phyloP scores from a whole-genome alignment of 805 yeast genomes.

The Candida ponderosae region DNA sequence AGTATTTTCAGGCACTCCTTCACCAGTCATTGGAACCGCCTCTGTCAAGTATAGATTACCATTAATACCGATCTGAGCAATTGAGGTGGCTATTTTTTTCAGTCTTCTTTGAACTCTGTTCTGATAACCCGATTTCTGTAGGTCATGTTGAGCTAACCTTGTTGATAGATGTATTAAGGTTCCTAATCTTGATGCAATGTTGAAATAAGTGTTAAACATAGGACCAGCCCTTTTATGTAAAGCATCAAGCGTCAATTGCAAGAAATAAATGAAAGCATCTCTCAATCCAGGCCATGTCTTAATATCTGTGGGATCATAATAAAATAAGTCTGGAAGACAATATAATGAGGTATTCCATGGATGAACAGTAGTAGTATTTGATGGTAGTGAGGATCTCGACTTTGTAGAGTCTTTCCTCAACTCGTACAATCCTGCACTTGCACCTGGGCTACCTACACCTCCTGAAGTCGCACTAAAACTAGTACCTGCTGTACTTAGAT shows the following conservation, averaged over 20 bases:
- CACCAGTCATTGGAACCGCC: neutral
- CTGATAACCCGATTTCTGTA: conserved; percentile 38
- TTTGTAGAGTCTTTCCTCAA: conserved; percentile 3
- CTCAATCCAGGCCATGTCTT: conserved; percentile 51
- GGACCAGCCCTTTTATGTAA: conserved; percentile 42
- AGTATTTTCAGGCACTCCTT: conserved; percentile 1
- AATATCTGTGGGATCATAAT: conserved; percentile 52
- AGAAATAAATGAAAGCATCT: conserved; percentile 37
- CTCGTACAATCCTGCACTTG: neutral
- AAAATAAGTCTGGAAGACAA: conserved; percentile 38
- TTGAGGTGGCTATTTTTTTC: conserved; percentile 43
- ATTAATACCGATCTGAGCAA: conserved; percentile 58
- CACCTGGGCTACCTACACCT: neutral
- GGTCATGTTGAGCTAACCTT: conserved; percentile 45
- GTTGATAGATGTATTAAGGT: conserved; percentile 47
- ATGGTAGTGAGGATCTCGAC: conserved; percentile 12
- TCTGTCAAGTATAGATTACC: conserved; percentile 48
- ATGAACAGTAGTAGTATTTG: conserved; percentile 13
- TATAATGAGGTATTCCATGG: conserved; percentile 19
- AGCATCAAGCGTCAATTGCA: conserved; percentile 42
- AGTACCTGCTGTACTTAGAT: conserved; percentile 1
- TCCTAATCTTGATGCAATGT: conserved; percentile 44
- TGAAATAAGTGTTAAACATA: conserved; percentile 46
- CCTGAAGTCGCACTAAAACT: neutral
- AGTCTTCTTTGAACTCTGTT: conserved; percentile 39